Evolutionary conservation across 2,329 filamentous ascomycete genomes (phyloP).

Genomic region (Dryadomyces quercivorus): DNA sequence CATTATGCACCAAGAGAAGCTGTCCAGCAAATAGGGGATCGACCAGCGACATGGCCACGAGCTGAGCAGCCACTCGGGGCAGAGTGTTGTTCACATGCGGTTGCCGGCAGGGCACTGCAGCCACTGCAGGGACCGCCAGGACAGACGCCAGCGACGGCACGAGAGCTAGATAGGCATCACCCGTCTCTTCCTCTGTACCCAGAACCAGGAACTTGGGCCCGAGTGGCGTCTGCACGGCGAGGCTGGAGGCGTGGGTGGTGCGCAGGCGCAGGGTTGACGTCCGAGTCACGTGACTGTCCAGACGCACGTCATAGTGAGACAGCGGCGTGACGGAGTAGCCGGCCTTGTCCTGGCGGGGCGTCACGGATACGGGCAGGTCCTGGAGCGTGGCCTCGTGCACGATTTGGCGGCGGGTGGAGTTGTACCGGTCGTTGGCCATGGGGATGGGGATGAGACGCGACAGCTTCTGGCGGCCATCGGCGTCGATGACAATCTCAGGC

Average conservation of each 20-base stretch:
- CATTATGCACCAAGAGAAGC: background rate
- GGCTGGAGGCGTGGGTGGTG: background rate
- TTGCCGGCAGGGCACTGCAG: background rate
- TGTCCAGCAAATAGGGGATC: background rate
- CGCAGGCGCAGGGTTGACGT: background rate
- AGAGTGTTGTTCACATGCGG: background rate
- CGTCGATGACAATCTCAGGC: background rate
- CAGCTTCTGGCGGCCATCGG: background rate
- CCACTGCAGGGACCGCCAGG: background rate
- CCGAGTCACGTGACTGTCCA: background rate
- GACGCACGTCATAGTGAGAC: background rate
- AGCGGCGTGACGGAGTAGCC: background rate
- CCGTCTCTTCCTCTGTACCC: background rate
- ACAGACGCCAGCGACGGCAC: background rate
- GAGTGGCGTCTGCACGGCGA: background rate
- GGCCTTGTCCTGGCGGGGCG: background rate
- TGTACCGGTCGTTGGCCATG: background rate
- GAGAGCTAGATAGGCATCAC: background rate
- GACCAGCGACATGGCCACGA: background rate
- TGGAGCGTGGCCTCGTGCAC: background rate
- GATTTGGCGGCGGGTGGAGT: background rate
- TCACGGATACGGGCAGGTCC: background rate
- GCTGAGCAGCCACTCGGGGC: background rate
- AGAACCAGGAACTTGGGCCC: background rate
- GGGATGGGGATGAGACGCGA: background rate